These are phyloP conservation scores for Neostapfia colusana DNA, from an alignment of 176 grass and related monocot species.

Conservation along the genomic window DNA sequence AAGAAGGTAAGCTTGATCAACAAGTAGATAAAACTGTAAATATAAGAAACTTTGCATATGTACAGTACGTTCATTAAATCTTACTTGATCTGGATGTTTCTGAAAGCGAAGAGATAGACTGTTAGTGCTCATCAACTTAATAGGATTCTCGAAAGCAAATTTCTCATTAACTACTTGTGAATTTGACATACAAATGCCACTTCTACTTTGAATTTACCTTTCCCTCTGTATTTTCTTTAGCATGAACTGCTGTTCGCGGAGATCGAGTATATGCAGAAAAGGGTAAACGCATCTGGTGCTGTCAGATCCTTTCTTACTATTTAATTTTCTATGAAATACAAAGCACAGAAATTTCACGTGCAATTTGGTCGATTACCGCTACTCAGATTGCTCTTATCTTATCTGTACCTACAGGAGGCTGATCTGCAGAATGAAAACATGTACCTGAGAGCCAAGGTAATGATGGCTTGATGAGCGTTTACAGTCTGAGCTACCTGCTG, in stretches of 20 bases:
- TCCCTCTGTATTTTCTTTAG: constrained; percentile 41
- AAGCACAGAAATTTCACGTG: not conserved
- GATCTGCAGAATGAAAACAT: constrained; percentile 71
- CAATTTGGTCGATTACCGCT: not conserved
- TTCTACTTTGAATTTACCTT: not conserved
- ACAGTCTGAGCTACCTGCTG: not conserved
- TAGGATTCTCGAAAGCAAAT: too few species aligned
- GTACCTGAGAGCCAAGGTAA: constrained; percentile 69
- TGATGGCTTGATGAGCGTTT: not conserved
- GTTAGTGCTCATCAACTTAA: too few species aligned
- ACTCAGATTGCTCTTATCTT: not conserved
- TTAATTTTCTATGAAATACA: not conserved
- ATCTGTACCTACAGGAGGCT: constrained; percentile 43
- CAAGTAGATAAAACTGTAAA: constrained; percentile 8
- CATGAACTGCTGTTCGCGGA: constrained; percentile 67
- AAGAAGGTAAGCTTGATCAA: constrained; percentile 57
- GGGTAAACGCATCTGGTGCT: constrained; percentile 31
- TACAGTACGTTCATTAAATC: too few species aligned
- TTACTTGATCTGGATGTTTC: not conserved
- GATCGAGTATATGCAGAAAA: constrained; percentile 68
- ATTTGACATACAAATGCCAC: not conserved
- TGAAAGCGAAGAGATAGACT: too few species aligned
- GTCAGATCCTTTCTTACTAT: not conserved
- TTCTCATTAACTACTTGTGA: too few species aligned
- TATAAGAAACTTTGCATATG: not conserved